Evolutionary conservation across 371 early-diverging fungal genomes (phyloP), one percentile per base, ranked within the genome.

Genomic region (Cokeromyces recurvatus): DNA sequence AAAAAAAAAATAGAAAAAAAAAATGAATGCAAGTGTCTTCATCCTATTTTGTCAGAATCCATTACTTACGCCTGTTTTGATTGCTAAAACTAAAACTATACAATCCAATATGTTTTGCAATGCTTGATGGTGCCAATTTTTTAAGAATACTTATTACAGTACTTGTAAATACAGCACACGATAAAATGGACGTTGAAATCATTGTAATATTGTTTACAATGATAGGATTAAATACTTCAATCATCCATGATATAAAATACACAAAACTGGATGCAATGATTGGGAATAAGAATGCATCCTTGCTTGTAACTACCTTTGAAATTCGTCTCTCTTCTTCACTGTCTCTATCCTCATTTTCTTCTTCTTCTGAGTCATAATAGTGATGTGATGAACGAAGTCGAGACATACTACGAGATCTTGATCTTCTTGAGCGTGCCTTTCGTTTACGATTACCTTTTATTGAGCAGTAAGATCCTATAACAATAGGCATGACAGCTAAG

Each of bases 401-500:
- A 36, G 21, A 2, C 23, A 16, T 6, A 11, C 29, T 29, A 11
- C 29, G 44, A 14, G 32, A 19, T 32, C 29, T 43, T 17, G 3
- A 32, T 32, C 19, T 11, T 43, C 31, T 43, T 41, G 25, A 9
- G 22, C 2, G 7, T 35, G 45, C 11, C 44, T 48, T 10, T 39
- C 40, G 32, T 44, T 31, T n/a, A 36, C 35, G 7, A 29, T 29
- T 29, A 5, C 11, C 29, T 15, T 19, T n/a, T 17, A 56, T 17
- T 10, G 59, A 59, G 17, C 46, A 34, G n/a, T 31, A 54, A 1
- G 59, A 49, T 2, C 59, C 59, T 24, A 46, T 22, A 1, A 35
- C 39, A 17, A 54, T 54, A 19, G 59, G 59, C 7, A 47, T 29
- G 5, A 51, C 11, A 8, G 59, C 54, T 8, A 59, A 35, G 11